phyloP scores from a whole-genome alignment of 257 asterid species.

The Sherardia arvensis region DNA sequence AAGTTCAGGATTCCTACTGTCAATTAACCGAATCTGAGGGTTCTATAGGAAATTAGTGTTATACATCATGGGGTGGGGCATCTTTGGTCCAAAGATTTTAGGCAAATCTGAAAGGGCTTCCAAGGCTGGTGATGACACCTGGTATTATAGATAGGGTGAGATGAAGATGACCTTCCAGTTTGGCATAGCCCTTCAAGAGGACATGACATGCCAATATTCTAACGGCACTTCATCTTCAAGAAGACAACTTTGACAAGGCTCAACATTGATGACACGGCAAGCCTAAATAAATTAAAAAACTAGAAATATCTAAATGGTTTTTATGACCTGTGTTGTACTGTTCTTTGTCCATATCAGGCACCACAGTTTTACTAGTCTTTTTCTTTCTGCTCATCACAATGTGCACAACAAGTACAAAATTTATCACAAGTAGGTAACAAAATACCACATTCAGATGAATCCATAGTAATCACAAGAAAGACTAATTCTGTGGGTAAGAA shows the following conservation, averaged over 20 bases:
- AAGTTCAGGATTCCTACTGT: not conserved
- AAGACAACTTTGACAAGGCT: conserved; percentile 14
- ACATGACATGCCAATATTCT: conserved; percentile 3
- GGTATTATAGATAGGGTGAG: not conserved
- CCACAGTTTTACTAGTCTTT: not conserved
- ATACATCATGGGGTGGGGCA: conserved; percentile 7
- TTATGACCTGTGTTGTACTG: not conserved
- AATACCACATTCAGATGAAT: not conserved
- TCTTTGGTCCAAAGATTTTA: conserved; percentile 9
- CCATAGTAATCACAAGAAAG: not conserved
- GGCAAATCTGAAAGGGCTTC: not conserved
- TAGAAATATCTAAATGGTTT: not conserved
- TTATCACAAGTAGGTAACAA: not conserved
- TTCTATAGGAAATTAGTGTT: not conserved
- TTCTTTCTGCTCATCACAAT: not conserved
- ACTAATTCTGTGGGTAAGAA: not conserved
- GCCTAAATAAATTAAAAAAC: not conserved
- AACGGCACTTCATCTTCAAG: conserved; percentile 8
- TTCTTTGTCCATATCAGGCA: conserved; percentile 29
- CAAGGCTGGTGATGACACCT: conserved; percentile 4
- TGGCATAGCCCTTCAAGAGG: conserved; percentile 3
- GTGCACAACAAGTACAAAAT: not conserved
- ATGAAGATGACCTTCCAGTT: conserved; percentile 2
- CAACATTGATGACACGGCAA: conserved; percentile 1
- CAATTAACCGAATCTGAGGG: not conserved